Percentiles rank a stretch among this genome's conserved stretches.
phyloP scores from a whole-genome alignment of 805 yeast species.

The Candida ficus region DNA sequence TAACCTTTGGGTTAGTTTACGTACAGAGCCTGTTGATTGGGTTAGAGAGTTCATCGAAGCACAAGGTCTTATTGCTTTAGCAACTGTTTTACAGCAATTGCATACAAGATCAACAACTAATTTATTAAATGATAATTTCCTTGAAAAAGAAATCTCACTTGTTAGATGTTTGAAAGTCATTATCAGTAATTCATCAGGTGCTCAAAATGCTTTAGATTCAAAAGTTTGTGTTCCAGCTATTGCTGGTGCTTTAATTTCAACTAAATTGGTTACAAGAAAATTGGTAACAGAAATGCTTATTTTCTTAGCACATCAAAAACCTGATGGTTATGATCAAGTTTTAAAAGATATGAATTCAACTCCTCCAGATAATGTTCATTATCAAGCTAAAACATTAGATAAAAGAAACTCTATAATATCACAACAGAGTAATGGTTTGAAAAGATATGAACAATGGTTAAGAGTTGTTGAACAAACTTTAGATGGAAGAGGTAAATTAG shows the following conservation, averaged over 20 bases:
- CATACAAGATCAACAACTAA: conserved; percentile 25
- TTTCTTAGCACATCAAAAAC: conserved; percentile 44
- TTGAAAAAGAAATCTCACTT: conserved; percentile 72
- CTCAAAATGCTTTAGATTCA: conserved; percentile 46
- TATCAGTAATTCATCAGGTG: conserved; percentile 59
- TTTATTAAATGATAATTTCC: conserved; percentile 33
- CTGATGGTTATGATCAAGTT: conserved; percentile 52
- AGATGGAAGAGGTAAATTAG: conserved; percentile 84
- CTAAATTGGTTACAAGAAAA: conserved; percentile 69
- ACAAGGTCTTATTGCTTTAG: conserved; percentile 78
- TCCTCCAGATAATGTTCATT: conserved; percentile 26
- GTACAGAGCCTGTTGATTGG: conserved; percentile 88
- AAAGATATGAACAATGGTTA: conserved; percentile 69
- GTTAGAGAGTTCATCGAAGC: conserved; percentile 67
- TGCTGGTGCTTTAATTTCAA: conserved; percentile 68
- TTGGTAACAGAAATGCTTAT: conserved; percentile 74
- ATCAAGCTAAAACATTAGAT: conserved; percentile 28
- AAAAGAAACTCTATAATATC: conserved; percentile 28
- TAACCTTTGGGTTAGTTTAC: conserved; percentile 82
- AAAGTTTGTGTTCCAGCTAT: conserved; percentile 52
- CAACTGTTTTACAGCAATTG: conserved; percentile 58
- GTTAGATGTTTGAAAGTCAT: conserved; percentile 73
- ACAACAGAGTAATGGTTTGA: conserved; percentile 27
- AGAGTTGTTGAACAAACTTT: conserved; percentile 58
- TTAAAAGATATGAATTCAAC: conserved; percentile 30